phyloP scores from a whole-genome alignment of 768 basidiomycete genomes.

The Psilocybe tampanensis region DNA sequence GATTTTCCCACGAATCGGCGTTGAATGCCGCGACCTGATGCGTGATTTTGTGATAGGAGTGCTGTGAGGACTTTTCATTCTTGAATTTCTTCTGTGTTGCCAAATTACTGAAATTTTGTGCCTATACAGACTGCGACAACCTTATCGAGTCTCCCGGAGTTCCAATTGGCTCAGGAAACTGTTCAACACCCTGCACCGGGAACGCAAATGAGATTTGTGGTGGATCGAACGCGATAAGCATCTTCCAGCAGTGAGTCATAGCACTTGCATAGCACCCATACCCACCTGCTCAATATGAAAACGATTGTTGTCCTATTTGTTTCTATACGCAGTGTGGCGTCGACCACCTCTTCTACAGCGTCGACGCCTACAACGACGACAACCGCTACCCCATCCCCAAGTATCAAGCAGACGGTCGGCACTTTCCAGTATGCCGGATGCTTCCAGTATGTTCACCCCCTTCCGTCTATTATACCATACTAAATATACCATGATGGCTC shows the following conservation, averaged over 20 bases:
- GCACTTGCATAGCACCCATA: too few species aligned
- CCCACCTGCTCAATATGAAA: too few species aligned
- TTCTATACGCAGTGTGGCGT: too few species aligned
- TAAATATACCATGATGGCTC: not conserved
- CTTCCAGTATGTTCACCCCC: conserved; percentile 3
- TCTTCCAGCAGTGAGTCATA: conserved; percentile 9
- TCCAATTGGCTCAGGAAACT: not conserved
- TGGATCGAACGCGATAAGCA: conserved; percentile 5
- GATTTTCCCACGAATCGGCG: conserved; percentile 12
- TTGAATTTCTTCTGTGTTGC: not conserved
- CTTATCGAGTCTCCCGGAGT: conserved; percentile 9
- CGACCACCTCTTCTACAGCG: not conserved
- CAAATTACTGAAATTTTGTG: not conserved
- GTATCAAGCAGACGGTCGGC: conserved; percentile 1
- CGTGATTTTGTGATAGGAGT: not conserved
- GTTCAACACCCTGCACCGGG: conserved; percentile 9
- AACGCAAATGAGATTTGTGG: conserved; percentile 12
- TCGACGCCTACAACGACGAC: not conserved
- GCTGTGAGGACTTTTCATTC: not conserved
- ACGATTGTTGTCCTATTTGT: too few species aligned
- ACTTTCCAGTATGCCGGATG: conserved; percentile 14
- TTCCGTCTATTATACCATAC: not conserved
- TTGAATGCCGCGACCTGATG: conserved; percentile 13
- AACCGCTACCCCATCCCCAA: not conserved
- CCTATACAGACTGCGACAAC: conserved; percentile 8